phyloP scores from a whole-genome alignment of 2,329 filamentous ascomycete genomes.

The Pseudovirgaria hyperparasitica region DNA sequence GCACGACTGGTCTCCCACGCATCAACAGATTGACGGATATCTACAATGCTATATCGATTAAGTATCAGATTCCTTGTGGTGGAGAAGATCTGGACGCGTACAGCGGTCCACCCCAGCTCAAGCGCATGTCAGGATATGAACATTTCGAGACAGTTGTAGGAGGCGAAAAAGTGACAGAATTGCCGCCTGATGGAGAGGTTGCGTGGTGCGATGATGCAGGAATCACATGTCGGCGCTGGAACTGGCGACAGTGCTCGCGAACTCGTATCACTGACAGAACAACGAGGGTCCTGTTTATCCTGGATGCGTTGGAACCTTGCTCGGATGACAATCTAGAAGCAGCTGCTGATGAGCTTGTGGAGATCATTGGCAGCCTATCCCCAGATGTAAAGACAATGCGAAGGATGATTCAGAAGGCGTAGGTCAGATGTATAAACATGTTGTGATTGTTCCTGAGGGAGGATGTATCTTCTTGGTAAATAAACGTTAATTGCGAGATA shows the following conservation, averaged over 20 bases:
- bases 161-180: constrained; percentile 13
- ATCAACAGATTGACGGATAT: constrained; percentile 28
- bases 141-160: constrained; percentile 18
- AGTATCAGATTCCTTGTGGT: constrained; percentile 26
- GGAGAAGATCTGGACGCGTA: constrained; percentile 29
- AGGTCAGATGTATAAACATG: too few relatives aligned
- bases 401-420: too few relatives aligned
- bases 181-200: constrained; percentile 19
- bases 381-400: constrained; percentile 5
- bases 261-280: constrained; percentile 23
- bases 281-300: constrained; percentile 22
- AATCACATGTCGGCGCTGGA: constrained; percentile 27
- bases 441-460: too few relatives aligned
- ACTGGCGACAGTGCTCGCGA: constrained; percentile 26
- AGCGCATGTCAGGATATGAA: constrained; percentile 21
- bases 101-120: constrained; percentile 16
- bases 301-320: constrained; percentile 17
- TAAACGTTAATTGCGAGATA: too few relatives aligned
- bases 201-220: constrained; percentile 27
- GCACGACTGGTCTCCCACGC: constrained; percentile 19
- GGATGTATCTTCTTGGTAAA: too few relatives aligned
- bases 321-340: constrained; percentile 11
- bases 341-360: constrained; percentile 15
- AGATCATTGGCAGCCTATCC: constrained; percentile 9
- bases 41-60: constrained; percentile 27